A percentile compares a stretch with the other conserved stretches of the same genome.
Evolutionary conservation across 2,329 filamentous ascomycete species (phyloP).

Genomic region (Pseudogymnoascus sp.): DNA sequence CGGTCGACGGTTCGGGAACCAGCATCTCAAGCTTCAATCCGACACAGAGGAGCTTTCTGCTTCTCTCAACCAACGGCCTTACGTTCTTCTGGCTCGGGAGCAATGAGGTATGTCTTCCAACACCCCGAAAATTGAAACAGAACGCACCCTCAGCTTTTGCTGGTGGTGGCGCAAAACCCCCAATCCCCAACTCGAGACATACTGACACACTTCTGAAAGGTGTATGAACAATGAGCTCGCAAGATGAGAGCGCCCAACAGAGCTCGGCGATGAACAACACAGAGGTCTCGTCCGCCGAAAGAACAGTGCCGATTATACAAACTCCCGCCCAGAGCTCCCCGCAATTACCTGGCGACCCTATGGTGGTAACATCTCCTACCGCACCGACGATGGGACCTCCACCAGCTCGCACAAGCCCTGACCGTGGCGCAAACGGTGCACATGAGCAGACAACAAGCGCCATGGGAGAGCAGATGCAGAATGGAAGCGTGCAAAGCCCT

Average conservation of each 20-base stretch:
- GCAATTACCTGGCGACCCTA: conserved; percentile 50
- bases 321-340: conserved; percentile 52
- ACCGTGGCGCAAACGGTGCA: conserved; percentile 27
- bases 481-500: conserved; percentile 25
- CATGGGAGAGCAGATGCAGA: conserved; percentile 32
- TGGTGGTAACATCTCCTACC: conserved; percentile 49
- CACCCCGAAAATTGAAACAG: conserved; percentile 6
- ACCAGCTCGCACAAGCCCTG: conserved; percentile 27
- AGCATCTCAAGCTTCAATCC: conserved; percentile 19
- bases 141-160: not conserved
- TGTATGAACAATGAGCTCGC: conserved; percentile 26
- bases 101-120: conserved; percentile 25
- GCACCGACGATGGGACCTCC: conserved; percentile 35
- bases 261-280: conserved; percentile 22
- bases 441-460: conserved; percentile 25
- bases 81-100: conserved; percentile 16
- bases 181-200: conserved; percentile 11
- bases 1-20: conserved; percentile 22
- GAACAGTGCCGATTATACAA: conserved; percentile 50
- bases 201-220: conserved; percentile 21
- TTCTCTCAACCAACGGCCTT: conserved; percentile 11
- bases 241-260: conserved; percentile 25
- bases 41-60: conserved; percentile 23
- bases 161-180: conserved; percentile 5
- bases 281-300: conserved; percentile 21